These are phyloP conservation scores for Cladosporium cucumerinum DNA, from an alignment of 2,329 filamentous ascomycete genomes.

Conservation along the genomic window DNA sequence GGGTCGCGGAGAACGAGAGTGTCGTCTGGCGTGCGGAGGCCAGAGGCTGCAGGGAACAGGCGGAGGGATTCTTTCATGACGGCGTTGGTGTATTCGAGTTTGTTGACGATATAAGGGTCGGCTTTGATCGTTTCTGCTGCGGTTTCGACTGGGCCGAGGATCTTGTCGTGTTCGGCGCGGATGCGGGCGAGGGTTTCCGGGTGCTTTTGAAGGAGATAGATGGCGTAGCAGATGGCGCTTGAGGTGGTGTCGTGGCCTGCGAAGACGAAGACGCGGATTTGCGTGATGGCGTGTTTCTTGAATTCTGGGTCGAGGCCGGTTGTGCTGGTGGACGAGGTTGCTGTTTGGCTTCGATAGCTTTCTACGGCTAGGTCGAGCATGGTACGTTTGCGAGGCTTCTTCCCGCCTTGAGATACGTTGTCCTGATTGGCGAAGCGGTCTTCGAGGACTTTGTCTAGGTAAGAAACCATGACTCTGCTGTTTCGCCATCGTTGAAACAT, in stretches of 20 bases:
- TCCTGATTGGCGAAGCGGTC: constrained; percentile 33
- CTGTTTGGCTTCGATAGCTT: constrained; percentile 35
- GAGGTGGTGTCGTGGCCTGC: constrained; percentile 42
- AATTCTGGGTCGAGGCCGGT: constrained; percentile 34
- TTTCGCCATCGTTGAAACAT: constrained; percentile 26
- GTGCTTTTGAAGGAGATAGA: constrained; percentile 37
- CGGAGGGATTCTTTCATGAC: constrained; percentile 54
- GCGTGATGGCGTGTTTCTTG: constrained; percentile 31
- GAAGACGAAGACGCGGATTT: constrained; percentile 39
- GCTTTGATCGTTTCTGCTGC: constrained; percentile 35
- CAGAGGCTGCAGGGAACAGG: constrained; percentile 48
- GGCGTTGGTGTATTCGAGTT: constrained; percentile 50
- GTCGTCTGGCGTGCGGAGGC: constrained; percentile 36
- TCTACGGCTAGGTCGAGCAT: constrained; percentile 32
- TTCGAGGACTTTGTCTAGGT: constrained; percentile 33
- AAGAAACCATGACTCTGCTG: constrained; percentile 21
- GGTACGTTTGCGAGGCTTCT: constrained; percentile 20
- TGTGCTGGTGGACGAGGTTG: constrained; percentile 17
- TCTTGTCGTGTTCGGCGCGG: constrained; percentile 48
- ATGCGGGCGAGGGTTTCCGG: constrained; percentile 34
- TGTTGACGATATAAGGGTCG: constrained; percentile 48
- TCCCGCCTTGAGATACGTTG: not conserved
- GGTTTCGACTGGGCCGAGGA: constrained; percentile 37
- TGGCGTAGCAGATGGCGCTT: constrained; percentile 32
- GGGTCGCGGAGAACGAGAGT: constrained; percentile 40